Evolutionary conservation across 208 protist species (phyloP).

Genomic region (Zelonia costaricensis): DNA sequence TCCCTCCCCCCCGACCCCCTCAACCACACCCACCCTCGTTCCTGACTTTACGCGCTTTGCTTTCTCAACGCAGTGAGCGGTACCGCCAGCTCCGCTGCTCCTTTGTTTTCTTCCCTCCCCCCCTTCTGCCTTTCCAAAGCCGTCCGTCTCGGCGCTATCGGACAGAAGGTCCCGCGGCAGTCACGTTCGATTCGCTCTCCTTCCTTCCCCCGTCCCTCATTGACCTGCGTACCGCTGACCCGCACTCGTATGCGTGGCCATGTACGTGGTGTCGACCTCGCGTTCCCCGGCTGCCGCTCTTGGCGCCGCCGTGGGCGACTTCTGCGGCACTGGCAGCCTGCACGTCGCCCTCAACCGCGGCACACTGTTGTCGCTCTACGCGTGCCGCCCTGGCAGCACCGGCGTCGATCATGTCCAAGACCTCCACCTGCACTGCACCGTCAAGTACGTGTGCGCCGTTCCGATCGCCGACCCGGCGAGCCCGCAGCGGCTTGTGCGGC

Average conservation of each 20-base stretch:
- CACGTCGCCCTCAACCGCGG: conserved; percentile 60
- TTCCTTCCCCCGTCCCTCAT: conserved; percentile 7
- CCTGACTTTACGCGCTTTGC: too few relatives aligned
- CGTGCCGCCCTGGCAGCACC: neutral
- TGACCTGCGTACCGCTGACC: too few relatives aligned
- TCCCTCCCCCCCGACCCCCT: too few relatives aligned
- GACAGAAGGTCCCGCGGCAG: too few relatives aligned
- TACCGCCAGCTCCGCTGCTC: too few relatives aligned
- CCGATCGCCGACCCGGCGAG: conserved; percentile 36
- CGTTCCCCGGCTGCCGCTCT: conserved; percentile 52
- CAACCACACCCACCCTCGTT: too few relatives aligned
- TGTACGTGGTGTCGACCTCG: conserved; percentile 54
- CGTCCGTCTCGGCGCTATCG: too few relatives aligned
- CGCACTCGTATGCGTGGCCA: too few relatives aligned
- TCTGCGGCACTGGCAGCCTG: conserved; percentile 18
- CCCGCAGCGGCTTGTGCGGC: conserved; percentile 25
- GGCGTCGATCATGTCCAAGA: conserved; percentile 47
- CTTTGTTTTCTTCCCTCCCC: too few relatives aligned
- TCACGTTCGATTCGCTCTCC: too few relatives aligned
- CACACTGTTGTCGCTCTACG: conserved; percentile 56
- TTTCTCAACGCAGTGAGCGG: too few relatives aligned
- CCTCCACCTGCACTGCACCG: conserved; percentile 52
- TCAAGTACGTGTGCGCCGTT: conserved; percentile 73
- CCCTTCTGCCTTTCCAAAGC: too few relatives aligned
- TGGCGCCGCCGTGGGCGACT: conserved; percentile 43